Conservation (phyloP, 768 basidiomycete genomes). For the Leucocoprinus birnbaumii region DNA sequence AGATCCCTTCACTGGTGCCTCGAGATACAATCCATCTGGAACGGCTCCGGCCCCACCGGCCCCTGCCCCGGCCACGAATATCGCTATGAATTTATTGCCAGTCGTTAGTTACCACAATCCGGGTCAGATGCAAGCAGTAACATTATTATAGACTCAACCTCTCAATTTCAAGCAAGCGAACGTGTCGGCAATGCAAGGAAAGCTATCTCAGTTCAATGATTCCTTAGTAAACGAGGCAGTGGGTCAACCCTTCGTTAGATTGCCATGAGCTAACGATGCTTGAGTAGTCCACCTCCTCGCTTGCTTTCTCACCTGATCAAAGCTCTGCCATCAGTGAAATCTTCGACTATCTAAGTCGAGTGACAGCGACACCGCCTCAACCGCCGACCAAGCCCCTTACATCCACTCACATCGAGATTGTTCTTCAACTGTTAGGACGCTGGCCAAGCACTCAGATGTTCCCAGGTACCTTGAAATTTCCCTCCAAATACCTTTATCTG, state of each 20-base stretch:
- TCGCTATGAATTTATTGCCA: constrained; percentile 43
- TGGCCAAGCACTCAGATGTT: constrained; percentile 76
- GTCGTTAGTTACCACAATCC: constrained; percentile 33
- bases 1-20: constrained; percentile 72
- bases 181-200: constrained; percentile 74
- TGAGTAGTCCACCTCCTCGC: constrained; percentile 61
- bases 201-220: constrained; percentile 75
- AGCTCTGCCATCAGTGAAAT: constrained; percentile 52
- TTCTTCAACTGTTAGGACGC: constrained; percentile 62
- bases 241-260: constrained; percentile 21
- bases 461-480: constrained; percentile 46
- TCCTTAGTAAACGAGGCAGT: constrained; percentile 68
- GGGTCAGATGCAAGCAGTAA: neutral
- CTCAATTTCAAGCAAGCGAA: constrained; percentile 85
- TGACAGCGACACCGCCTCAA: constrained; percentile 34
- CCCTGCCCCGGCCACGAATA: constrained; percentile 19
- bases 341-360: constrained; percentile 56
- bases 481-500: neutral
- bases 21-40: constrained; percentile 48
- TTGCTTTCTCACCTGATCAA: constrained; percentile 72
- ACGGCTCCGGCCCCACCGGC: constrained; percentile 30
- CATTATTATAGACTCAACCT: constrained; percentile 44
- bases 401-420: constrained; percentile 53
- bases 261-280: neutral
- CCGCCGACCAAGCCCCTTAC: constrained; percentile 33